Base-by-base conservation (phyloP, 495 filamentous ascomycete genomes). In the Penicillium malachiteum region DNA sequence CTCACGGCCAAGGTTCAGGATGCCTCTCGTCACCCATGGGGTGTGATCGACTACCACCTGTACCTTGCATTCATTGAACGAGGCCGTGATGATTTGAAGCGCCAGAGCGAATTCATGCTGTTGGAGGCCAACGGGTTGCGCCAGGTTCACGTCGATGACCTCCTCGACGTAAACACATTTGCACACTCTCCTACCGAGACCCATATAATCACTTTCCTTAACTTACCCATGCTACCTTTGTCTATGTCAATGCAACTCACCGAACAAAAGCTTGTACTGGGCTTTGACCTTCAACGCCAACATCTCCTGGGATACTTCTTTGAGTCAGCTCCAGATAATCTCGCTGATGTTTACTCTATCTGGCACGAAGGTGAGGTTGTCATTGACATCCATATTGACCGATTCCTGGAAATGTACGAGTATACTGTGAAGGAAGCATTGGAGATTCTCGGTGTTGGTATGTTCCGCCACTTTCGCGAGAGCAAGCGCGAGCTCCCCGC, bases 31-130 rank as follows among this genome's bases (percentile, higher is more conserved):
- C 66, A 72, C 38, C 69, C 68, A 13, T 76, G 68, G 71, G 53
- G 63, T 7, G 54, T 71, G 34, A 52, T 71, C 16, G 72, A 76
- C 60, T 74, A 72, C 45, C 55, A 71, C 18, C 42, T 76, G 17
- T 74, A 71, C 48, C 66, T 76, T 5, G 44, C 55, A 16, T 34
- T 49, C 26, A 54, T 66, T 13, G 71, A 76, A 31, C 41, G 40
- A 3, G 54, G 48, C 16, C 58, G 48, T 39, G 58, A 66, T 21
- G 21, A 17, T 10, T 8, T 54, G 11, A 34, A 34, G 3, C 56
- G 69, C 17, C 52, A 54, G 2, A 56, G 63, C 9, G 46, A 64
- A 17, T 59, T 57, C 55, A 60, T 61, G 43, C 43, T 74, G 12
- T 54, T 63, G 12, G 65, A 71, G 31, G 65, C 54, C 5, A 26